Evolutionary conservation across 2,329 filamentous ascomycete species (phyloP).

Genomic region (Sclerotinia spermophila): DNA sequence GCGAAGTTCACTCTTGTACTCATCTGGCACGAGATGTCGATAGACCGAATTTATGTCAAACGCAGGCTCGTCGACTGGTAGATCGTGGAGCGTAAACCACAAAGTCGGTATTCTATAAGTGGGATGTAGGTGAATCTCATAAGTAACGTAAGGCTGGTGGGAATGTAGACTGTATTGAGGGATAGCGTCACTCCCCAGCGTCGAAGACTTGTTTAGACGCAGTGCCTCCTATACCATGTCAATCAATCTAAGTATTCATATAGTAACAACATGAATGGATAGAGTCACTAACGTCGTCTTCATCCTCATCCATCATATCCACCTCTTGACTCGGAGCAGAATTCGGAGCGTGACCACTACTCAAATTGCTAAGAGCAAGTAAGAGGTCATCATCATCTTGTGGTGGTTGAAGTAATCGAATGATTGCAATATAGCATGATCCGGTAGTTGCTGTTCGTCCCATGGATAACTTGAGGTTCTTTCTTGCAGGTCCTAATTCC

Average conservation of each 20-base stretch:
- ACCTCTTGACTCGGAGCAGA: conserved; percentile 27
- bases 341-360: conserved; percentile 15
- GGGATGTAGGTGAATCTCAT: conserved; percentile 72
- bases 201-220: conserved; percentile 6
- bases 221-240: conserved; percentile 29
- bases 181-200: conserved; percentile 1
- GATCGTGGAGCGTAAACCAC: conserved; percentile 66
- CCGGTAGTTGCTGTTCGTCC: conserved; percentile 36
- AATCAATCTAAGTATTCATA: background rate
- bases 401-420: conserved; percentile 31
- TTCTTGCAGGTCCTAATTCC: conserved; percentile 52
- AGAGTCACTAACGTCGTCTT: conserved; percentile 31
- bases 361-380: conserved; percentile 29
- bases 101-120: conserved; percentile 73
- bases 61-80: conserved; percentile 52
- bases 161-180: conserved; percentile 31
- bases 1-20: conserved; percentile 59
- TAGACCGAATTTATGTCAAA: conserved; percentile 68
- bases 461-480: conserved; percentile 53
- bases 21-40: conserved; percentile 63
- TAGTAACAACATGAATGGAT: background rate
- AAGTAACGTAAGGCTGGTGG: conserved; percentile 48
- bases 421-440: conserved; percentile 34
- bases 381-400: conserved; percentile 34
- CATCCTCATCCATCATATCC: conserved; percentile 31